phyloP scores from a whole-genome alignment of 805 yeast genomes.

The Dipodascus geniculatus region DNA sequence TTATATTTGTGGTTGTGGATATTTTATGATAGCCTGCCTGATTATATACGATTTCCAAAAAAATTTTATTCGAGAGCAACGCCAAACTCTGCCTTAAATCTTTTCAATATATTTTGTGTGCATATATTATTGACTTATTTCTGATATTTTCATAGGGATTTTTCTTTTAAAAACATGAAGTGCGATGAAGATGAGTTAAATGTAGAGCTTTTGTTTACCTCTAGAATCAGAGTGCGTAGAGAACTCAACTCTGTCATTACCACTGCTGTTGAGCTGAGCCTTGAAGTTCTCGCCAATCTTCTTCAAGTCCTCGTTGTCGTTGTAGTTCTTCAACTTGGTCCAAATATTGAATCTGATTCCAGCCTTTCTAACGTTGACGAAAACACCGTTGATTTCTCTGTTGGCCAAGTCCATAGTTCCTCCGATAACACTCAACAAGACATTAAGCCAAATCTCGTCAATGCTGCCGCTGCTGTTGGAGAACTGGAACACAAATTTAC shows the following conservation, averaged over 20 bases:
- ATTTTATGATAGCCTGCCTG: too few species aligned
- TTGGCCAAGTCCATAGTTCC: conserved; percentile 83
- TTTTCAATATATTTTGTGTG: neutral
- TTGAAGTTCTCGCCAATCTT: neutral
- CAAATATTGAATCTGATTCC: conserved; percentile 82
- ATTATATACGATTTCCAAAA: too few species aligned
- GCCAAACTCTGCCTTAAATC: too few species aligned
- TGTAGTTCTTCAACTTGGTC: conserved; percentile 64
- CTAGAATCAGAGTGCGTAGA: neutral
- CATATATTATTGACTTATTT: neutral
- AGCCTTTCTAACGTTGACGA: conserved; percentile 74
- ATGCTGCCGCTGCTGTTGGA: conserved; percentile 56
- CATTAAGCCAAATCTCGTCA: conserved; percentile 76
- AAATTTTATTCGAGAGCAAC: too few species aligned
- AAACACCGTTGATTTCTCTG: conserved; percentile 88
- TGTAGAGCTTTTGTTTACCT: neutral
- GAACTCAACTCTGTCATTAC: neutral
- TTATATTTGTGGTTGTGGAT: neutral
- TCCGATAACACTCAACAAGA: conserved; percentile 77
- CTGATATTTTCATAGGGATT: neutral
- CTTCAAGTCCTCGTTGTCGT: neutral
- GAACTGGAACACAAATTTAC: conserved; percentile 83
- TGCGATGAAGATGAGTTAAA: neutral
- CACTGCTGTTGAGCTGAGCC: neutral
- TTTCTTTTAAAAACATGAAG: neutral